A percentile compares a stretch with the other conserved stretches of the same genome.
phyloP scores from a whole-genome alignment of 768 basidiomycete genomes.

The Psilocybe sp. region DNA sequence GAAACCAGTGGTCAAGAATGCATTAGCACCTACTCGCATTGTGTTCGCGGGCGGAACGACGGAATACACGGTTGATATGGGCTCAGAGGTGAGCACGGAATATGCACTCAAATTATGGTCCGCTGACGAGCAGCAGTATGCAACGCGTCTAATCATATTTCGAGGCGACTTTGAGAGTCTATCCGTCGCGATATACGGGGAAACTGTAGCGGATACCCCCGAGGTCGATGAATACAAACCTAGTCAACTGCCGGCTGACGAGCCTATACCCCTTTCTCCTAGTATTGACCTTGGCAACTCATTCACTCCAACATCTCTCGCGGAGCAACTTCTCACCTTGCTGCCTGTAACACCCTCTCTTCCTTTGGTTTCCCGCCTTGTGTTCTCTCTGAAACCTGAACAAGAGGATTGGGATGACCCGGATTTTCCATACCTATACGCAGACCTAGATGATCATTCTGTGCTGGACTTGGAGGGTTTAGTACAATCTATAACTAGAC shows the following conservation, averaged over 20 bases:
- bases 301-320: slow-evolving; percentile 58
- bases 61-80: slow-evolving; percentile 71
- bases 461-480: slow-evolving; percentile 60
- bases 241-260: slow-evolving; percentile 29
- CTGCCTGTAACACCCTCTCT: slow-evolving; percentile 64
- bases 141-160: slow-evolving; percentile 78
- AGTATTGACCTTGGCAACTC: slow-evolving; percentile 60
- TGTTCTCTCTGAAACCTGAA: slow-evolving; percentile 77
- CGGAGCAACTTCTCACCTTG: slow-evolving; percentile 56
- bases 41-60: slow-evolving; percentile 68
- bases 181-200: slow-evolving; percentile 63
- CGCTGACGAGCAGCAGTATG: slow-evolving; percentile 38
- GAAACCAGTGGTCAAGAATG: slow-evolving; percentile 66
- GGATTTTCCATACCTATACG: slow-evolving; percentile 68
- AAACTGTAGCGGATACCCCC: slow-evolving; percentile 46
- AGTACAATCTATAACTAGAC: slow-evolving; percentile 49
- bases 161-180: slow-evolving; percentile 69
- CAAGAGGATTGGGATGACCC: slow-evolving; percentile 80
- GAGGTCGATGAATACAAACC: slow-evolving; percentile 40
- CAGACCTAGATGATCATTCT: slow-evolving; percentile 48
- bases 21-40: slow-evolving; percentile 66
- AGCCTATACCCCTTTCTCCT: slow-evolving; percentile 40
- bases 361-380: slow-evolving; percentile 61
- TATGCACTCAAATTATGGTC: background rate
- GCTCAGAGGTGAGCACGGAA: slow-evolving; percentile 49